A percentile compares a stretch with the other conserved stretches of the same genome.
Conservation (phyloP, 1,284 basidiomycete species). For the Fomitopsis palustris region DNA sequence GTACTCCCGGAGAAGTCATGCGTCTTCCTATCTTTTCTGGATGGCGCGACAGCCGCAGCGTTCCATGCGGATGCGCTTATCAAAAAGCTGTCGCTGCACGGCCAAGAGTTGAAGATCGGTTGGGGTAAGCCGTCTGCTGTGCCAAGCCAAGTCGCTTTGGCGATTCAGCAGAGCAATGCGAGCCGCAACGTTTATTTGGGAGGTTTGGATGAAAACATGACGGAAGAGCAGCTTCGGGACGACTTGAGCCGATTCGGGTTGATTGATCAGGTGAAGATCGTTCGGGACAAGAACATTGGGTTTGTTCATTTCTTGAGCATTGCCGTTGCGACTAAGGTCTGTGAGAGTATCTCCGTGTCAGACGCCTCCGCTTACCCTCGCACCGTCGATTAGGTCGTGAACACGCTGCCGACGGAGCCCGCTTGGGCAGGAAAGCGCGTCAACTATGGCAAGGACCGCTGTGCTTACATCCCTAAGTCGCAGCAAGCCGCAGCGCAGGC, state of each 20-base stretch:
- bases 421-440: conserved; percentile 93
- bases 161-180: conserved; percentile 87
- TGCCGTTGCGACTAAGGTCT: conserved; percentile 86
- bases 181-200: conserved; percentile 94
- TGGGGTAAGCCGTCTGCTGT: conserved; percentile 94
- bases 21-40: conserved; percentile 96
- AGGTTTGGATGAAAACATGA: conserved; percentile 82
- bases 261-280: conserved; percentile 98
- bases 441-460: conserved; percentile 94
- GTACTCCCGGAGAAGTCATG: conserved; percentile 98
- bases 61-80: conserved; percentile 95
- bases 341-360: conserved; percentile 13
- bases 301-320: conserved; percentile 97
- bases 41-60: conserved; percentile 84
- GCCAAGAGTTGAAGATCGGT: conserved; percentile 92
- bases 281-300: conserved; percentile 95
- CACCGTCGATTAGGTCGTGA: conserved; percentile 65
- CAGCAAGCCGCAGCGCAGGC: conserved; percentile 82
- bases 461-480: conserved; percentile 90
- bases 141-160: conserved; percentile 77
- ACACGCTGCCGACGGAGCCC: conserved; percentile 83
- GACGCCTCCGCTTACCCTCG: neutral
- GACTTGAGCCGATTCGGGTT: conserved; percentile 88
- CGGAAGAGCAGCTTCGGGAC: conserved; percentile 86
- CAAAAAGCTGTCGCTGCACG: conserved; percentile 88